Percentiles rank a stretch among this genome's conserved stretches.
These are phyloP conservation scores for Gossypium trilobum DNA, from an alignment of 441 rosid genomes.

Conservation along the genomic window DNA sequence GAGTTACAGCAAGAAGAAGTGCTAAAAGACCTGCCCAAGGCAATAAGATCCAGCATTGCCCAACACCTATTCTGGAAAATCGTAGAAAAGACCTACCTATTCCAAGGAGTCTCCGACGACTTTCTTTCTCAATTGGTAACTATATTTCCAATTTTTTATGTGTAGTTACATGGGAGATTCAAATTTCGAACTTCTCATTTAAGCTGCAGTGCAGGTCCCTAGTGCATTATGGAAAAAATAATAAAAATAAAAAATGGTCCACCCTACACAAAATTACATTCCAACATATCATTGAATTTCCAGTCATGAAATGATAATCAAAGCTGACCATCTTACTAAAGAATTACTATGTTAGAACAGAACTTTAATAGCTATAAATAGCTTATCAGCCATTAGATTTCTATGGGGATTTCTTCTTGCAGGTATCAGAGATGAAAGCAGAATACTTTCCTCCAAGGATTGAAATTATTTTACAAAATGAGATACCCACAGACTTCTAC, in stretches of 20 bases:
- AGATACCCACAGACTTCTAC: constrained; percentile 86
- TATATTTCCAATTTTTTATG: background rate
- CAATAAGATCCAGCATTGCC: constrained; percentile 74
- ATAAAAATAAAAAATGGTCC: too few species aligned
- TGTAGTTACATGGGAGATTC: background rate
- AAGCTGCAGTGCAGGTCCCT: background rate
- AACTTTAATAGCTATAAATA: background rate
- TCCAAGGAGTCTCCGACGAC: constrained; percentile 63
- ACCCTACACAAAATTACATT: too few species aligned
- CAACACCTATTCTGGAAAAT: constrained; percentile 59
- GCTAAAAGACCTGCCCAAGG: constrained; percentile 73
- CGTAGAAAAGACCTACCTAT: constrained; percentile 55
- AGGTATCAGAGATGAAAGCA: constrained; percentile 80
- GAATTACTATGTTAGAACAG: background rate
- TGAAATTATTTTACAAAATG: constrained; percentile 80
- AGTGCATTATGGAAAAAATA: background rate
- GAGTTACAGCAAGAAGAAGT: constrained; percentile 81
- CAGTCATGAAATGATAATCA: too few species aligned
- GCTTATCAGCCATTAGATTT: background rate
- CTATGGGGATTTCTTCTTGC: constrained; percentile 15
- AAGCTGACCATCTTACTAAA: background rate
- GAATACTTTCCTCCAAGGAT: constrained; percentile 84
- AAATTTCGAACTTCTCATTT: background rate
- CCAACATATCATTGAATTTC: too few species aligned
- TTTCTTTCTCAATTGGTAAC: constrained; percentile 66